Evolutionary conservation across 805 yeast species (phyloP).

Genomic region (Zygotorulaspora danielsina): DNA sequence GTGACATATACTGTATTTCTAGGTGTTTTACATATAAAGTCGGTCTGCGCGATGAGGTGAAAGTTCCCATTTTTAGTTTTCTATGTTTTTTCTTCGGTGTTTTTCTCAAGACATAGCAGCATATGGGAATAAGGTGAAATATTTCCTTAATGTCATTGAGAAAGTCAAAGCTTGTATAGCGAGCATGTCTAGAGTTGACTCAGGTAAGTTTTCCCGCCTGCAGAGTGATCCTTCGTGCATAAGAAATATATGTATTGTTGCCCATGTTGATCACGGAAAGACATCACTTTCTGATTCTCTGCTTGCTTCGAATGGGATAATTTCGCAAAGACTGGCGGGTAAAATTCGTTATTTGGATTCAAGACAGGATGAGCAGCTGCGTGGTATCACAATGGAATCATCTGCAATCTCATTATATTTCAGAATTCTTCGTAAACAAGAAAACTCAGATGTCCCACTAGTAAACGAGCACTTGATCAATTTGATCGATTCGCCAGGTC

Average conservation of each 20-base stretch:
- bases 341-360: conserved; percentile 90
- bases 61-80: too few relatives aligned
- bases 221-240: conserved; percentile 68
- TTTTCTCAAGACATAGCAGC: conserved; percentile 1
- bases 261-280: conserved; percentile 98
- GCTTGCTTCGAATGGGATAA: conserved; percentile 92
- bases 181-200: conserved; percentile 50
- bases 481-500: conserved; percentile 98
- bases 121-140: not conserved
- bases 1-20: too few relatives aligned
- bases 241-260: conserved; percentile 89
- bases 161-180: not conserved
- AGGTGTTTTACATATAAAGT: too few relatives aligned
- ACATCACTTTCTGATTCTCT: conserved; percentile 91
- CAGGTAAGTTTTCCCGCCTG: conserved; percentile 58
- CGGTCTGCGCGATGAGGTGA: conserved; percentile 1
- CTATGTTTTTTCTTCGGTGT: not conserved
- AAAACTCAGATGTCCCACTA: conserved; percentile 41
- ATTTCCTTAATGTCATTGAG: not conserved
- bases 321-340: conserved; percentile 92
- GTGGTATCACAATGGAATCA: conserved; percentile 98
- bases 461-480: conserved; percentile 80
- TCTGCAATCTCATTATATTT: conserved; percentile 93
- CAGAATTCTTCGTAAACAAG: conserved; percentile 52
- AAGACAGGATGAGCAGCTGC: conserved; percentile 87